Evolutionary conservation across 805 yeast genomes (phyloP), one percentile per base, ranked within the genome.

Genomic region (Candida orba): DNA sequence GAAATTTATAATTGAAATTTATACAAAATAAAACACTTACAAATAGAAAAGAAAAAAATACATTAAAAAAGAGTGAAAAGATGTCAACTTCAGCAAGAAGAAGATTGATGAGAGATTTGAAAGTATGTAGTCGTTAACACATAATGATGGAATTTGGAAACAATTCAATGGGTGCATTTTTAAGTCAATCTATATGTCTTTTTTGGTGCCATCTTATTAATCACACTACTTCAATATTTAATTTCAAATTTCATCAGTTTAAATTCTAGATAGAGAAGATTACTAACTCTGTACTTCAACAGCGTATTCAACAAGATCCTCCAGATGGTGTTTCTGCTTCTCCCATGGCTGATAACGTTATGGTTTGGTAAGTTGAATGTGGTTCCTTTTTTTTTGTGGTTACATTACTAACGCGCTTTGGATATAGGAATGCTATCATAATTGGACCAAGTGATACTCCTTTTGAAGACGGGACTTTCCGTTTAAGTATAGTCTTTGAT

Each of bases 41-140:
- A 20, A 20, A 20, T 20, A 20, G 22, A 20, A 20, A 4, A 20
- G 5, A 20, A 27, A 9, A 13, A 10, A 27, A 12, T 8, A 27
- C 13, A 10, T 10, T 13, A 27, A 15, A 8, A n/a, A 31, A 31
- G 18, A n/a, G 18, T n/a, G 9, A 15, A 31, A 15, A 34, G 14
- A 91, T 91, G 99, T 90, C 98, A 8, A 93, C 99, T 8, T 93
- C 96, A 14, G 99, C 99, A n/a, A 81, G 96, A 64, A 84, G 96
- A 79, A 81, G 99, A 70, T 79, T 93, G 58, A 93, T 93, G 98
- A 85, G 99, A 65, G 99, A 93, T 67, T 88, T 93, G 68, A 90
- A 89, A 65, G 85, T 82, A 66, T 38, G 84, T 53, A 6, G 12
- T 31, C 18, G n/a, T 15, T 8, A n/a, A 10, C 29, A 27, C 14